These are phyloP conservation scores for Xylariaceae sp. DNA, from an alignment of 2,329 filamentous ascomycete species.

Conservation along the genomic window DNA sequence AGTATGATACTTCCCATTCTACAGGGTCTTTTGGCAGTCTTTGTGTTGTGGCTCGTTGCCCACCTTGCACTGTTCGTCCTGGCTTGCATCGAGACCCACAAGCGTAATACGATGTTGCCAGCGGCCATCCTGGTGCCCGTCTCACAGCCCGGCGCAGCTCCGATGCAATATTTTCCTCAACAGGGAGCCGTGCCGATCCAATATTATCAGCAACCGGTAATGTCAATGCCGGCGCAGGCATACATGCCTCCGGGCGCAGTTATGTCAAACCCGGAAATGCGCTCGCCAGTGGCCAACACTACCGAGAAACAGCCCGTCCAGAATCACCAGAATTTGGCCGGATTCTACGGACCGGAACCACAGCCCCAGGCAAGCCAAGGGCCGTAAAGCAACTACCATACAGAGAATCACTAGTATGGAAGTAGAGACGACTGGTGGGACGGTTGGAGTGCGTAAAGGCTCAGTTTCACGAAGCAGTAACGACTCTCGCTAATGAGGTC, in stretches of 20 bases:
- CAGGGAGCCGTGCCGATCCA: constrained; percentile 7
- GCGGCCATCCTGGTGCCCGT: not conserved
- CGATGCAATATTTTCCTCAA: not conserved
- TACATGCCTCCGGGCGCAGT: constrained; percentile 2
- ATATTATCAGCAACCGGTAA: constrained; percentile 18
- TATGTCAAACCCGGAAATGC: not conserved
- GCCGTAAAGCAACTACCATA: too few relatives aligned
- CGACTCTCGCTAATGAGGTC: too few relatives aligned
- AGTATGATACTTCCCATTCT: constrained; percentile 36
- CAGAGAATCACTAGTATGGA: too few relatives aligned
- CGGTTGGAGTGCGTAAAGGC: too few relatives aligned
- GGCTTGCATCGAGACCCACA: constrained; percentile 32
- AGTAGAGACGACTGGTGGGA: too few relatives aligned
- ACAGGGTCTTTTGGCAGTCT: constrained; percentile 63
- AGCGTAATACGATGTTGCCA: constrained; percentile 23
- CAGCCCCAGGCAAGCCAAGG: too few relatives aligned
- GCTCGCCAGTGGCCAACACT: constrained; percentile 1
- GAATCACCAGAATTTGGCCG: constrained; percentile 35
- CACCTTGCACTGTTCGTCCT: constrained; percentile 76
- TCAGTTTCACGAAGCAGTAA: too few relatives aligned
- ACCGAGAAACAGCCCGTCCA: constrained; percentile 22
- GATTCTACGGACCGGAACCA: constrained; percentile 25
- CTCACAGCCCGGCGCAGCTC: constrained; percentile 10
- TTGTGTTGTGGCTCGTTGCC: constrained; percentile 71
- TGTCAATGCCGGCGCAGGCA: constrained; percentile 19